Conservation (phyloP, 495 filamentous ascomycete species). For the Tirmania nivea region DNA sequence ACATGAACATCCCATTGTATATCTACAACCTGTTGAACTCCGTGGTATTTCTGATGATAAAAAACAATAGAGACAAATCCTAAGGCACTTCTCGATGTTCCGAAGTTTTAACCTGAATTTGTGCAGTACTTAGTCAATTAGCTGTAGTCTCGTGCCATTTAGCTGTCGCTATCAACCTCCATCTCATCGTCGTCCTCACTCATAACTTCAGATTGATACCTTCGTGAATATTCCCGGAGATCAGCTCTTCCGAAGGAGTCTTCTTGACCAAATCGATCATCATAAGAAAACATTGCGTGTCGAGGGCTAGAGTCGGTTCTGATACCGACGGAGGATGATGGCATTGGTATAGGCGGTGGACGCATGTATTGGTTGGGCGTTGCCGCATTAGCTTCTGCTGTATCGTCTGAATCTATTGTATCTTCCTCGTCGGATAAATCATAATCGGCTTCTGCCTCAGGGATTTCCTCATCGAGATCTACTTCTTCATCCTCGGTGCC, state of each 20-base stretch:
- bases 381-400: conserved; percentile 23
- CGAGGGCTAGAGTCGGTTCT: conserved; percentile 15
- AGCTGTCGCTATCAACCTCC: conserved; percentile 16
- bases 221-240: conserved; percentile 4
- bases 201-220: not conserved
- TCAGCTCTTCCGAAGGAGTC: conserved; percentile 12
- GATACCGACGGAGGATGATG: not conserved
- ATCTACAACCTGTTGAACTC: too few species aligned
- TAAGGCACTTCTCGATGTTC: too few species aligned
- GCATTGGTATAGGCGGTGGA: not conserved
- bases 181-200: conserved; percentile 15
- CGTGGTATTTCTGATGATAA: too few species aligned
- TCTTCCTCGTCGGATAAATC: conserved; percentile 25
- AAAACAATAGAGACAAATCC: too few species aligned
- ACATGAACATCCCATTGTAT: too few species aligned
- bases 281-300: conserved; percentile 18
- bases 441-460: conserved; percentile 14
- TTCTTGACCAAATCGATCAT: conserved; percentile 13
- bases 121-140: not conserved
- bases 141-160: not conserved
- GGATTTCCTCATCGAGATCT: conserved; percentile 10
- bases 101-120: too few species aligned
- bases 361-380: conserved; percentile 20
- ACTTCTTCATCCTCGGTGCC: conserved; percentile 12
- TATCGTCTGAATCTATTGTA: conserved; percentile 21